Base-by-base conservation (phyloP, 345 rosid species). In the Bretschneidera sinensis region DNA sequence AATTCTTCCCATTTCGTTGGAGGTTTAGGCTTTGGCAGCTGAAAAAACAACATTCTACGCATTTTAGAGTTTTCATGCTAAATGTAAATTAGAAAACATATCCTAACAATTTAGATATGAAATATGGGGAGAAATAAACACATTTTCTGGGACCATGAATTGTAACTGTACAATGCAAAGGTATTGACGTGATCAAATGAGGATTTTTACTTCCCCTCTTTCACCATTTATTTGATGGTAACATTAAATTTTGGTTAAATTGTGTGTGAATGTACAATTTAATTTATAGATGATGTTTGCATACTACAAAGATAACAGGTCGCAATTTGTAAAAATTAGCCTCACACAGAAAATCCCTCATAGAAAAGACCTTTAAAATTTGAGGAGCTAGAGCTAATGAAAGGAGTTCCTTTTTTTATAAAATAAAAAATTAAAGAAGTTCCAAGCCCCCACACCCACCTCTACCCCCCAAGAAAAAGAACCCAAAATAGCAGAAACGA, bases 1-100 rank as follows among this genome's bases (percentile, higher is more conserved):
- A 68, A 68, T 15, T 68, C 66, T 68, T 67, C 73, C 73, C 77
- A 73, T 55, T 73, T 73, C 21, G 77, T 73, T 54, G 69, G 73
- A 73, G 77, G 77, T 59, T 54, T 62, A 18, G 73, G 70, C 70
- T 22, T 73, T 22, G 77, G 77, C 49, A 73, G 31, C 77, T 73
- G 70, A 6, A 13, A 21, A 20, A 13, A 28, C 45, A 39, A 39
- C 45, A 39, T 39, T 39, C 4, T 9, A 39, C 4, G 16, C 45
- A 39, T 39, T 39, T 39, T 34, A n/a, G 16, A 14, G 10, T 39
- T 39, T 39, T 39, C 45, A 39, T 14, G 16, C 1, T 14, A 39
- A 14, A 39, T 39, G 16, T 39, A 39, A 39, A n/a, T n/a, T n/a
- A n/a, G 11, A 39, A 39, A 5, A 1, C 45, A 9, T 7, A 5